Base-by-base conservation (phyloP, 129 eudicot species). In the Erigeron canadensis region DNA sequence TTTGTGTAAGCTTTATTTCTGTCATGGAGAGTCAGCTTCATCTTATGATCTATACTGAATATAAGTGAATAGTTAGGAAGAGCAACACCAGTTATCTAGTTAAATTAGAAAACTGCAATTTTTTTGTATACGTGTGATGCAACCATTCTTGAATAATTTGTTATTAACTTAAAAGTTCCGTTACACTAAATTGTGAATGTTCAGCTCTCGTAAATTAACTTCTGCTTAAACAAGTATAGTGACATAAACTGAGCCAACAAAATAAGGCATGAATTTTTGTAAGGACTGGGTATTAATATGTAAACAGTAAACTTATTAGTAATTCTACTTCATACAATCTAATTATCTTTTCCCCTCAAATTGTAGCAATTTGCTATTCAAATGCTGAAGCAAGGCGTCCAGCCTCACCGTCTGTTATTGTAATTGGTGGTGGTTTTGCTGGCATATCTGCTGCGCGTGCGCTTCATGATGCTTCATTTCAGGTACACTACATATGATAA, bases 361-460 rank as follows among this genome's bases (percentile, higher is more conserved):
- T 43, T 62, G 46, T 56, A 89, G 98, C 82, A 84, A 75, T 71
- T 66, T 86, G 87, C 67, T 80, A 68, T 71, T 86, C 98, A 54
- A 77, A 63, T 18, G 72, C 58, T 23, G 85, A 83, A 67, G 75
- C 83, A 73, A 89, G 84, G 71, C 77, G 63, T 40, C 22, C 84
- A 22, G 72, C 84, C 34, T 84, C 99, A 6, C 97, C 99, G 45
- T 90, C 96, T 75, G 99, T 95, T 68, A 86, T 95, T 15, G 89
- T 95, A 75, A 83, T 95, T 7, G 99, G 99, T 69, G 82, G 84
- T 77, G 99, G 99, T 37, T 65, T 90, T 76, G 96, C 97, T 71
- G 99, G 99, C 68, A 75, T 95, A 80, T 82, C 96, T 39, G 96
- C 99, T 70, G 99, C 99, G n/a, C 94, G 97, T 44, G 83, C 94